Evolutionary conservation across 805 yeast species (phyloP), one percentile per base, ranked within the genome.

Genomic region (Teunomyces stri): DNA sequence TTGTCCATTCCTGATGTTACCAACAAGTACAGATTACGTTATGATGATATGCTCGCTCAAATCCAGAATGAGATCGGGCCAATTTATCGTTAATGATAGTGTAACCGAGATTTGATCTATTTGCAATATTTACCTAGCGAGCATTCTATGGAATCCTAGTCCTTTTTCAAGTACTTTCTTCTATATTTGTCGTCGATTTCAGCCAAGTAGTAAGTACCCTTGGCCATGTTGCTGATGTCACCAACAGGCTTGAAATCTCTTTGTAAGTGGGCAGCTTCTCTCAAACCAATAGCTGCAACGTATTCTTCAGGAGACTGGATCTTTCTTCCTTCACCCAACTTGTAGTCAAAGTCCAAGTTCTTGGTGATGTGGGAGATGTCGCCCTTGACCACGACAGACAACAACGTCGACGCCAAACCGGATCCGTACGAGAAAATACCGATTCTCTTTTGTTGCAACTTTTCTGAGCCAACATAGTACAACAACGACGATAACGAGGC

Each of bases 371-470:
- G 57, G 25, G 86, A 71, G 51, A 91, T 75, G 69, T 94, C 98
- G 49, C 95, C 96, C 53, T 76, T 80, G 52, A 94, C 88, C 52
- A 74, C 80, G 55, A 84, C 82, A 38, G 96, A 85, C 73, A 81
- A 87, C 70, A 94, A 75, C 34, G 96, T 82, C 13, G 98, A 79
- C 39, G 99, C 99, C 53, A 94, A 81, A 63, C 99, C 99, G 12
- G 98, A 92, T 57, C 99, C 99, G 70, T 94, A 94, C 16, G 99
- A 94, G 77, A 91, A 94, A 60, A 91, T 66, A 59, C 96, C 95
- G 62, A 94, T 78, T 69, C 97, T 82, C 77, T 90, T 89, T 59
- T 80, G 80, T 68, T 85, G 89, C 58, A 92, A 78, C 46, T 79
- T 72, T 40, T 84, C 94, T 46, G 80, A 78, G 38, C 89, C 91